phyloP scores from a whole-genome alignment of 768 basidiomycete species.

The Pulveroboletus sp. region DNA sequence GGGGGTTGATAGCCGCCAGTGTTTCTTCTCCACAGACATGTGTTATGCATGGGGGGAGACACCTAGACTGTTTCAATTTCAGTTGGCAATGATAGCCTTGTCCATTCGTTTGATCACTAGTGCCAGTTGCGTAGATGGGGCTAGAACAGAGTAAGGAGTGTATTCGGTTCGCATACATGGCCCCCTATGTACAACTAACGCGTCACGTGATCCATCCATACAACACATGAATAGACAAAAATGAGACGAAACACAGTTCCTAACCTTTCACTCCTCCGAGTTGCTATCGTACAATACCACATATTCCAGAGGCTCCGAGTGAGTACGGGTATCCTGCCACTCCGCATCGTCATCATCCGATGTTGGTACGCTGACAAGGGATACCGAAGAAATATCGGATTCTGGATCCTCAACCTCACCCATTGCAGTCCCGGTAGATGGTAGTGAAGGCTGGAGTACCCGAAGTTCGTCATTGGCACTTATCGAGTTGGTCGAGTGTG shows the following conservation, averaged over 20 bases:
- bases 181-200: constrained; percentile 9
- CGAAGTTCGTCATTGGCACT: constrained; percentile 4
- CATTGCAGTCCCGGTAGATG: constrained; percentile 34
- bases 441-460: constrained; percentile 10
- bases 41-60: constrained; percentile 6
- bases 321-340: constrained; percentile 57
- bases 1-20: constrained; percentile 20
- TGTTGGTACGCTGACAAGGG: constrained; percentile 61
- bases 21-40: constrained; percentile 29
- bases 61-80: not conserved
- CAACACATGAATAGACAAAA: constrained; percentile 5
- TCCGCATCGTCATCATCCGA: constrained; percentile 52
- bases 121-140: no score
- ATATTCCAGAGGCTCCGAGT: constrained; percentile 51
- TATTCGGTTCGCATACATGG: not conserved
- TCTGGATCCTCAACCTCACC: constrained; percentile 35
- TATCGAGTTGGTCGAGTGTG: constrained; percentile 21
- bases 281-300: constrained; percentile 71
- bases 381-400: constrained; percentile 48
- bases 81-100: no score
- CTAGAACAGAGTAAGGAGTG: not conserved
- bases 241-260: not conserved
- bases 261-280: constrained; percentile 42
- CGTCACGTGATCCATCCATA: constrained; percentile 6
- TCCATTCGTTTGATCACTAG: no score